Evolutionary conservation across 805 yeast species (phyloP), one percentile per base, ranked within the genome.

Genomic region (Wickerhamiella dianesei): DNA sequence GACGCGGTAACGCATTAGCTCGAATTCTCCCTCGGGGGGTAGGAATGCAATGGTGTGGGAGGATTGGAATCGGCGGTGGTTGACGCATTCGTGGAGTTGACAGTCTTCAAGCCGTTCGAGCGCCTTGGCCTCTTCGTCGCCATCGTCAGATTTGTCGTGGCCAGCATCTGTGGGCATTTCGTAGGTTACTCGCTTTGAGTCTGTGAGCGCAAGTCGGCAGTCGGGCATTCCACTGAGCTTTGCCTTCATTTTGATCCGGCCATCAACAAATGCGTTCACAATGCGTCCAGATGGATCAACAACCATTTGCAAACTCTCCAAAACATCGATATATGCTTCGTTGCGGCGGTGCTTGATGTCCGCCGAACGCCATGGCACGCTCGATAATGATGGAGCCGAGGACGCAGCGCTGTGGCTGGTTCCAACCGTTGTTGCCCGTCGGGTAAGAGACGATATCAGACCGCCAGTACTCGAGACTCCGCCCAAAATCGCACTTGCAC

Each of bases 1-100:
- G 1, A 74, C 72, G 47, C 80, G 68, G 63, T 86, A 87, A 35
- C 76, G 70, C 88, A 87, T 79, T 50, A 87, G 71, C 61, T 85
- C 89, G 59, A 85, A 83, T 44, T 77, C 76, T 0, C 94, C 94
- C 64, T 86, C 95, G 1, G 95, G 95, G 2, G 95, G 95, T 12
- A 79, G 69, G 53, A 87, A 86, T 41, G 73, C 75, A 48, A 87
- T 80, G 20, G 75, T 65, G 37, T 82, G 67, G 21, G 80, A 78
- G 18, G 69, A 59, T 50, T 82, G 86, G 61, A 80, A 84, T 54
- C 75, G 73, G 48, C 75, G 75, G 47, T 85, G 67, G 50, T 80
- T 77, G 21, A 86, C 95, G 62, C 95, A 83, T 56, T 84, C 89
- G 63, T 86, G 95, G 64, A 86, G 82, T 53, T 81, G 84, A 55